Conservation (phyloP, 2,329 filamentous ascomycete genomes). For the Aspergillus cejpii region DNA sequence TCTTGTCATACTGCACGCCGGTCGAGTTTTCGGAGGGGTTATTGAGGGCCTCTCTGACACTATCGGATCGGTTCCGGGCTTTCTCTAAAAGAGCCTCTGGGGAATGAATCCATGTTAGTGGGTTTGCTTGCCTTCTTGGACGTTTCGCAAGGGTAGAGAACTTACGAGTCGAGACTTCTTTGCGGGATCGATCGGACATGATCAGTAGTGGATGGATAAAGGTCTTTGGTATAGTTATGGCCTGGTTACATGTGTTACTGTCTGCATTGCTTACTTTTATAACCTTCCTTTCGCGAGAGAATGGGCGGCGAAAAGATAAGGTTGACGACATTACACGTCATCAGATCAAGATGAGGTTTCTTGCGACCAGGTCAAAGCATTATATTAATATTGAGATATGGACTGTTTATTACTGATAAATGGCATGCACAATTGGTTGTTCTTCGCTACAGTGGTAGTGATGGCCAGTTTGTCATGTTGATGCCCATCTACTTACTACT, state of each 20-base stretch:
- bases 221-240: neutral
- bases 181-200: slow-evolving; percentile 6
- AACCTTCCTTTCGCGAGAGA: neutral
- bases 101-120: slow-evolving; percentile 1
- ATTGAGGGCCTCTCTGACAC: neutral
- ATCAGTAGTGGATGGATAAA: neutral
- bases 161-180: slow-evolving; percentile 7
- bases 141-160: too few species aligned
- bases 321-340: neutral
- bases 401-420: too few species aligned
- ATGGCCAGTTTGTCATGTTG: too few species aligned
- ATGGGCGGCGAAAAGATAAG: neutral
- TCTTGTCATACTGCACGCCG: neutral
- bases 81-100: neutral
- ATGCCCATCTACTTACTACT: too few species aligned
- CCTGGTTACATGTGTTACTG: too few species aligned
- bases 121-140: neutral
- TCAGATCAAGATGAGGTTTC: neutral
- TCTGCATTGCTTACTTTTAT: too few species aligned
- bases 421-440: too few species aligned
- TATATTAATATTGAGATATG: too few species aligned
- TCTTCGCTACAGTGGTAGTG: too few species aligned
- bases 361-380: too few species aligned
- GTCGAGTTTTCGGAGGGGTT: neutral
- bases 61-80: neutral